These are phyloP conservation scores for Aspergillus sp. DNA, from an alignment of 2,329 filamentous ascomycete genomes.

Conservation along the genomic window DNA sequence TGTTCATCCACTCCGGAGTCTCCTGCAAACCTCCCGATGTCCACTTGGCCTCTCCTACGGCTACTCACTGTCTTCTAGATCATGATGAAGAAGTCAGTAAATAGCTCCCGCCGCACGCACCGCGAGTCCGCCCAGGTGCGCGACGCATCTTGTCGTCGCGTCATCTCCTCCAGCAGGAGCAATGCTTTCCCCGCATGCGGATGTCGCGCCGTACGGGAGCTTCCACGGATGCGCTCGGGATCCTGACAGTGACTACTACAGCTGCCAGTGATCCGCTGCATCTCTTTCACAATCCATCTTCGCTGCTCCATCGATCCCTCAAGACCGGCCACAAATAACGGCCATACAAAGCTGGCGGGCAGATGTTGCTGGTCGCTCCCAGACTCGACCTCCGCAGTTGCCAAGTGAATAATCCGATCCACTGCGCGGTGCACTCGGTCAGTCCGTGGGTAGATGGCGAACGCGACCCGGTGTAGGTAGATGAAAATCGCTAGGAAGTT, in stretches of 20 bases:
- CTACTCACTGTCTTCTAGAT: constrained; percentile 21
- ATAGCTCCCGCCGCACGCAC: constrained; percentile 37
- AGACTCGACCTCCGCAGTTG: constrained; percentile 28
- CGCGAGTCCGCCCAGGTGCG: constrained; percentile 39
- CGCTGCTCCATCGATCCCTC: constrained; percentile 36
- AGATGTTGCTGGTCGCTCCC: constrained; percentile 19
- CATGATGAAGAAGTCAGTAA: constrained; percentile 37
- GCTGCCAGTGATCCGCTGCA: constrained; percentile 33
- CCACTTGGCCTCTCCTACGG: background rate
- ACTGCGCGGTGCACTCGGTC: constrained; percentile 40
- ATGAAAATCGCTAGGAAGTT: constrained; percentile 41
- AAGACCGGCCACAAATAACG: constrained; percentile 37
- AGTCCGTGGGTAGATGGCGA: constrained; percentile 41
- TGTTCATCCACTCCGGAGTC: background rate
- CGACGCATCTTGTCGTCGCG: constrained; percentile 35
- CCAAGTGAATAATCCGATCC: constrained; percentile 39
- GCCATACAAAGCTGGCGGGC: constrained; percentile 38
- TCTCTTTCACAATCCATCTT: constrained; percentile 36
- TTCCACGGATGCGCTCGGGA: constrained; percentile 10
- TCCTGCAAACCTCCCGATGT: background rate
- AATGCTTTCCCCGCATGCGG: constrained; percentile 35
- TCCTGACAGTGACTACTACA: background rate
- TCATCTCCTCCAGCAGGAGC: constrained; percentile 38
- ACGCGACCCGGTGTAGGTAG: constrained; percentile 40
- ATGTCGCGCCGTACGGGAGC: constrained; percentile 25